These are phyloP conservation scores for Neoboletus brunneissimus DNA, from an alignment of 768 basidiomycete species.

Conservation along the genomic window DNA sequence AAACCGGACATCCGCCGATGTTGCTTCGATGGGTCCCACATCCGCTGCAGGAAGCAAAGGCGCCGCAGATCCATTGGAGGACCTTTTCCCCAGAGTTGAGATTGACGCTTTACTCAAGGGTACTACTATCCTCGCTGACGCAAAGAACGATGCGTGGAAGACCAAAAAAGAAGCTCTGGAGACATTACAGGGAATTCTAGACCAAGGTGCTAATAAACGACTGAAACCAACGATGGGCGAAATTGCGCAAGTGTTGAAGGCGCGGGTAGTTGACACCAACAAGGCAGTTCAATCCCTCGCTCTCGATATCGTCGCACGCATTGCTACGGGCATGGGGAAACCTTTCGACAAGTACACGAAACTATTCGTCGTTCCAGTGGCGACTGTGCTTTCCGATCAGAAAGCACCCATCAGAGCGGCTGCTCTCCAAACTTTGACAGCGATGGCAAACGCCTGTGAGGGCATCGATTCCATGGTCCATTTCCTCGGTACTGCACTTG, in stretches of 20 bases:
- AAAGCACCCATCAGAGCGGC: conserved; percentile 82
- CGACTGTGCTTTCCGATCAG: conserved; percentile 87
- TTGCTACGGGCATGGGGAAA: conserved; percentile 93
- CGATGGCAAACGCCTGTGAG: conserved; percentile 82
- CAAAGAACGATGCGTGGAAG: conserved; percentile 96
- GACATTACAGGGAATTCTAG: conserved; percentile 73
- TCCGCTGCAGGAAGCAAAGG: conserved; percentile 41
- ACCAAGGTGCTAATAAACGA: conserved; percentile 90
- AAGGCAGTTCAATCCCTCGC: conserved; percentile 90
- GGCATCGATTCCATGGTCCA: conserved; percentile 79
- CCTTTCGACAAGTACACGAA: conserved; percentile 89
- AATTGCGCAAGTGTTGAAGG: conserved; percentile 84
- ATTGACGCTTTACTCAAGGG: conserved; percentile 82
- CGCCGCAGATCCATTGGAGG: conserved; percentile 75
- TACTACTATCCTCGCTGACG: conserved; percentile 76
- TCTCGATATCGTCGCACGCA: conserved; percentile 84
- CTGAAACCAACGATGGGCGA: conserved; percentile 92
- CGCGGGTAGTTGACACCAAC: conserved; percentile 87
- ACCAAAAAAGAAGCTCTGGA: conserved; percentile 94
- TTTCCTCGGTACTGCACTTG: conserved; percentile 76
- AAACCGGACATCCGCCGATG: conserved; percentile 71
- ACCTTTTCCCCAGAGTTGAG: conserved; percentile 93
- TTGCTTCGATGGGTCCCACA: conserved; percentile 48
- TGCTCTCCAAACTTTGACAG: conserved; percentile 72
- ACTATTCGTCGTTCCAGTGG: conserved; percentile 71